Percentiles rank a stretch among this genome's conserved stretches.
Conservation (phyloP, 2,329 filamentous ascomycete genomes). For the Hymenoscyphus linearis region DNA sequence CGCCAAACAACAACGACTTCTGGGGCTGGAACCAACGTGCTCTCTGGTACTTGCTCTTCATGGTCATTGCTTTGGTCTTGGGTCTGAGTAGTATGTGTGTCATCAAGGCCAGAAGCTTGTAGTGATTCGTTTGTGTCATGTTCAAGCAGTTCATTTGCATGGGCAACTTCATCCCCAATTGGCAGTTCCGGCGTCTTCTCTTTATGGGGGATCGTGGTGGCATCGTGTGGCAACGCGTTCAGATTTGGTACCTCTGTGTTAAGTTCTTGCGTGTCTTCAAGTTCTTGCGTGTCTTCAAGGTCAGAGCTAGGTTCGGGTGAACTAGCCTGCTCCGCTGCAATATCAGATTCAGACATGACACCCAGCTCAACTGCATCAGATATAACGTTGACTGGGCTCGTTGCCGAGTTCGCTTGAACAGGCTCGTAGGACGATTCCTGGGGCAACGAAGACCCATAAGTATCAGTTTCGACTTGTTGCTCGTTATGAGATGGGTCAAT, state of each 20-base stretch:
- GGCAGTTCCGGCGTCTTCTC: not conserved
- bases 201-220: not conserved
- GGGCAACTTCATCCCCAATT: not conserved
- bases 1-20: constrained; percentile 51
- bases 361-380: not conserved
- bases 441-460: not conserved
- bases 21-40: constrained; percentile 18
- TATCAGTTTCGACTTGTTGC: not conserved
- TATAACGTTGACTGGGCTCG: not conserved
- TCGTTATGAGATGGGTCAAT: not conserved
- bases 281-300: not conserved
- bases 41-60: not conserved
- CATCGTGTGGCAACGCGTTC: not conserved
- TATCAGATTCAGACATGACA: not conserved
- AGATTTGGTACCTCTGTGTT: not conserved
- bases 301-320: not conserved
- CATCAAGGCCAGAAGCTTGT: constrained; percentile 6
- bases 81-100: not conserved
- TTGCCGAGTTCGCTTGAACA: not conserved
- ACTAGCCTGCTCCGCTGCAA: not conserved
- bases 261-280: not conserved
- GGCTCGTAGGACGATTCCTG: not conserved
- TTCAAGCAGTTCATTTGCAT: not conserved
- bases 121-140: constrained; percentile 1
- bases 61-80: not conserved